Percentiles rank a stretch among this genome's conserved stretches.
phyloP scores from a whole-genome alignment of 208 protist genomes.

The Porcisia hertigi region DNA sequence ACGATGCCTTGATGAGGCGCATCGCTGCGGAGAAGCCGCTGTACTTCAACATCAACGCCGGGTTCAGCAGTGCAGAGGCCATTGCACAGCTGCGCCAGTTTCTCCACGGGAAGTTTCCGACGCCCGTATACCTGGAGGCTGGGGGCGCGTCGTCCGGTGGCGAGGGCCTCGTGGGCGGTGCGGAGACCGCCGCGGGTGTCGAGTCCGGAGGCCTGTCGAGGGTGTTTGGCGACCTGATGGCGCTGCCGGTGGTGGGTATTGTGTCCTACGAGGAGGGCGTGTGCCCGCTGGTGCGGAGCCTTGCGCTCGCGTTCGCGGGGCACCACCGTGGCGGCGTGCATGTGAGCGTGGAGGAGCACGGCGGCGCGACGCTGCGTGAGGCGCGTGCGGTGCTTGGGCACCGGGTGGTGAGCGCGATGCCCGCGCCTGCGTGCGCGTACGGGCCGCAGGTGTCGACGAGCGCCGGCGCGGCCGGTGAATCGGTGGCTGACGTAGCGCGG shows the following conservation, averaged over 20 bases:
- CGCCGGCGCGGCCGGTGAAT: too few species aligned
- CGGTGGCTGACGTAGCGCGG: too few species aligned
- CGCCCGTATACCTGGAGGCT: constrained; percentile 29
- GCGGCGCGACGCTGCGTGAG: too few species aligned
- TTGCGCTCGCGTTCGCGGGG: too few species aligned
- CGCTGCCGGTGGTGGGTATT: constrained; percentile 41
- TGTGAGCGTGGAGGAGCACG: too few species aligned
- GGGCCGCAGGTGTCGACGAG: too few species aligned
- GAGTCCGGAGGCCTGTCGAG: constrained; percentile 3
- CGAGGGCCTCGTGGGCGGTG: neutral
- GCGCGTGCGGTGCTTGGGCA: too few species aligned
- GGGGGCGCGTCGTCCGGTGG: neutral
- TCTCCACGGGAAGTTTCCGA: constrained; percentile 22
- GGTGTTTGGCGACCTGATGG: constrained; percentile 42
- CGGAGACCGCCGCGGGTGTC: neutral
- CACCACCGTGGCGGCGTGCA: too few species aligned
- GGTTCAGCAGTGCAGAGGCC: constrained; percentile 7
- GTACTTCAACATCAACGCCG: constrained; percentile 54
- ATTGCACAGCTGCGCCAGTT: constrained; percentile 27
- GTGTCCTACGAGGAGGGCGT: constrained; percentile 39
- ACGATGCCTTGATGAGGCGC: constrained; percentile 8
- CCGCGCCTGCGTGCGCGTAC: too few species aligned
- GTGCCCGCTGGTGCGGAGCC: too few species aligned
- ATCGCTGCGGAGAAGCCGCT: constrained; percentile 27
- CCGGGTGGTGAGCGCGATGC: too few species aligned